Base-by-base conservation (phyloP, 129 eudicot species). In the Escallonia rubra region DNA sequence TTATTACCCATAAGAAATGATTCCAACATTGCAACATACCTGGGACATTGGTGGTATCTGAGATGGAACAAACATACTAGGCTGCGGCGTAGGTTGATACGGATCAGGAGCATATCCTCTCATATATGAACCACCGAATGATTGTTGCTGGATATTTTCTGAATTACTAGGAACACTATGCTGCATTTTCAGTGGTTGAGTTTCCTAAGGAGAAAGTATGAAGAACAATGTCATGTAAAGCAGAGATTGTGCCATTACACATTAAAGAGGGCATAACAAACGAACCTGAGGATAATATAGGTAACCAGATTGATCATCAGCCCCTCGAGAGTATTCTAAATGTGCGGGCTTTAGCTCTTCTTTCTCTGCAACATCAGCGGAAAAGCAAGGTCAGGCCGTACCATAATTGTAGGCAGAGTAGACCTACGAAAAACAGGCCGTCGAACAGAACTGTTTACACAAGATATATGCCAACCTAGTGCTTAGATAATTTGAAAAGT, bases 21-120 rank as follows among this genome's bases (percentile, higher is more conserved):
- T 57, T 53, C 60, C 42, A 14, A 44, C 39, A n/a, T 47, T 6
- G 12, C 61, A 44, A 50, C 0, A 13, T 81, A 91, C 98, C 77
- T 61, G 79, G 50, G 84, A 85, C 67, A 65, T 69, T 66, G 68
- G 82, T 70, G 82, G 72, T 63, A 86, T 67, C 38, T 76, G 87
- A 51, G 94, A 58, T 69, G 98, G 98, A 46, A 91, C 79, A 82
- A 92, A 92, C 53, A 89, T 72, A 57, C 77, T 70, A 49, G 84
- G 83, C 56, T 82, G 90, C 45, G 83, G 77, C 15, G 66, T 23
- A 39, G 85, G 78, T 68, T 83, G 95, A 74, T 77, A 83, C 47
- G 83, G 84, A 46, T 71, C 65, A 69, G 90, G 82, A 70, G 79
- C 76, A 73, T 71, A 78, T 6, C 69, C 78, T 78, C 79, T 63